Base-by-base conservation (phyloP, 75 land plant genomes). In the Cupressus sempervirens region DNA sequence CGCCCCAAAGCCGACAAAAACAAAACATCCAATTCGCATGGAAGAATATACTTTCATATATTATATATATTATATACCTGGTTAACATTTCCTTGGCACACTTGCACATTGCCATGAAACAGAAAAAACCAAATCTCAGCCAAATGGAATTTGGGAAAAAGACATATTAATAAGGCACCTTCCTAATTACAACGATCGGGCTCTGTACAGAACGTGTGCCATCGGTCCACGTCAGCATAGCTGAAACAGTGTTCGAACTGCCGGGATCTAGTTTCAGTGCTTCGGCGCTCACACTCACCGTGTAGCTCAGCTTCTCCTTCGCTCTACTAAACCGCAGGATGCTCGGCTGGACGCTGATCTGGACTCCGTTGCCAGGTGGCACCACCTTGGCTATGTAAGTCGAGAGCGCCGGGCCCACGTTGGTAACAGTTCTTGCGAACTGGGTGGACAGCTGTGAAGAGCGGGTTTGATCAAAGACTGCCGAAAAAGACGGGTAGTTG, bases 401-500 rank as follows among this genome's bases (percentile, higher is more conserved):
- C 2, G 94, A 87, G 45, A 58, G 48, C 3, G 92, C 83, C 7
- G 72, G 84, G 2, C 96, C 96, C 9, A 94, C 96, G 38, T 94
- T 94, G 15, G 94, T 94, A 82, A 93, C 96, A 0, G 89, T 91
- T 84, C 96, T 81, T 1, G 90, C 86, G 87, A 94, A 88, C 76
- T 87, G 89, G 7, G 90, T 89, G 46, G 92, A 83, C 87, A 84
- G 85, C 58, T 86, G 85, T 11, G 81, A 65, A 84, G 85, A 76
- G 76, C 4, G 10, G 50, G 80, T 88, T 74, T 85, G 90, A 53
- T 88, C 86, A 77, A 94, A 94, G 52, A 90, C 91, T 1, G 85
- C 91, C 2, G 95, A 40, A 29, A 94, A 82, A 9, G 95, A 94
- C 0, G 95, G 95, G 86, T 94, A 94, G 76, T 94, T 94, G 81